Evolutionary conservation across 2,329 filamentous ascomycete genomes (phyloP), one percentile per base, ranked within the genome.

Genomic region (Phaeophleospora eucalypticola): DNA sequence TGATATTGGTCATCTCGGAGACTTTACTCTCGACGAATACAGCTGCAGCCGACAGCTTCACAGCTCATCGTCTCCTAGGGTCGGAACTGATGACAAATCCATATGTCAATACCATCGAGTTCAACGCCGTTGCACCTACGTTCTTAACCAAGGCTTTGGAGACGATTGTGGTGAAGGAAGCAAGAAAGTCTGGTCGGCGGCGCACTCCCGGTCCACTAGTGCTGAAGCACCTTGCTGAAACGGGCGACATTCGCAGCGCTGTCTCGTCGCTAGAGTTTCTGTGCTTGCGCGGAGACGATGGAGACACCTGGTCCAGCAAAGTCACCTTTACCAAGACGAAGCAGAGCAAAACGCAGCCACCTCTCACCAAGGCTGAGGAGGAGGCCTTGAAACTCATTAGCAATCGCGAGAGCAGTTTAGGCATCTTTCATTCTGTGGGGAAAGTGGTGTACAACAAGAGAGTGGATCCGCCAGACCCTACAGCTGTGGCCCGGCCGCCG

Each of bases 371-470:
- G 51, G 83, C 85, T 61, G 93, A 97, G 65, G 75, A 80, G 48
- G 85, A 94, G 53, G 90, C 83, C 4, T 68, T 97, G 8, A 82
- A 89, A 61, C 73, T 93, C 49, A 80, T 97, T 17, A 89, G 87
- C 1, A 88, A 90, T 61, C 81, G 93, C 46, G 93, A 97, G 69
- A 84, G 87, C 14, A 95, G 85, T 53, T 74, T 98, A 2, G 93
- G 91, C 1, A 89, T 98, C 41, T 98, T 98, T 62, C 93, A 98
- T 65, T 89, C 93, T 0, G 87, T 97, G 10, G 93, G 91, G 3
- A 96, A 93, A 64, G 87, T 98, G 2, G 84, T 97, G 1, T 95
- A 97, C 71, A 98, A 98, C 71, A 98, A 96, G 65, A 80, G 93
- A 37, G 78, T 86, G 17, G 81, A 84, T 20, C 64, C 67, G 3